Percentiles rank a stretch among this genome's conserved stretches.
phyloP scores from a whole-genome alignment of 768 basidiomycete species.

The Rhodosporidiobolus odoratus region DNA sequence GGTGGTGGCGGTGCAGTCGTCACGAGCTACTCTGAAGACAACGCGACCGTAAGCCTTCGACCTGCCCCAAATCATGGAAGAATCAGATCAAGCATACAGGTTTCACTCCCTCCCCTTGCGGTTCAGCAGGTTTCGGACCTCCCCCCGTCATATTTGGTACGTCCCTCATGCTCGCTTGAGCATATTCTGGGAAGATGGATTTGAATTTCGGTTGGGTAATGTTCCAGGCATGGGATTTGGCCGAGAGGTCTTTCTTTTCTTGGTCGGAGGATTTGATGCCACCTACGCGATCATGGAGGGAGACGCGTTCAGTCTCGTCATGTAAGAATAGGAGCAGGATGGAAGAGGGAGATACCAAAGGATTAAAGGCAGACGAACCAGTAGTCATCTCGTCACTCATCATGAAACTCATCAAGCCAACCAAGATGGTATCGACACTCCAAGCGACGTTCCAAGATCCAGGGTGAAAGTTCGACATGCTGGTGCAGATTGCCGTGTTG shows the following conservation, averaged over 20 bases:
- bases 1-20: not conserved
- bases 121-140: not conserved
- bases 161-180: constrained; percentile 60
- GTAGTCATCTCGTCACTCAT: constrained; percentile 94
- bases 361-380: not conserved
- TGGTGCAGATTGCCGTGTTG: constrained; percentile 25
- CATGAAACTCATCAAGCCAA: constrained; percentile 87
- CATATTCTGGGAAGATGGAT: constrained; percentile 57
- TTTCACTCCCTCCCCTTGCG: constrained; percentile 1
- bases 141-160: constrained; percentile 80
- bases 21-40: not conserved
- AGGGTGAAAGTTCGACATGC: constrained; percentile 22
- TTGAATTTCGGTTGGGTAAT: constrained; percentile 47
- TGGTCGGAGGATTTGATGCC: constrained; percentile 71
- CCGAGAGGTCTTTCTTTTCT: constrained; percentile 72
- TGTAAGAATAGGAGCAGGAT: not conserved
- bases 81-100: constrained; percentile 12
- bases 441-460: constrained; percentile 75
- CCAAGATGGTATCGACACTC: constrained; percentile 78
- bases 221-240: constrained; percentile 80
- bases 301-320: too few relatives aligned
- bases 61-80: not conserved
- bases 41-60: not conserved
- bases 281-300: constrained; percentile 49
- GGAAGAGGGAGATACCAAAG: not conserved